Evolutionary conservation across 2,329 filamentous ascomycete species (phyloP), one percentile per base, ranked within the genome.

Genomic region (Chrysosporium queenslandicum): DNA sequence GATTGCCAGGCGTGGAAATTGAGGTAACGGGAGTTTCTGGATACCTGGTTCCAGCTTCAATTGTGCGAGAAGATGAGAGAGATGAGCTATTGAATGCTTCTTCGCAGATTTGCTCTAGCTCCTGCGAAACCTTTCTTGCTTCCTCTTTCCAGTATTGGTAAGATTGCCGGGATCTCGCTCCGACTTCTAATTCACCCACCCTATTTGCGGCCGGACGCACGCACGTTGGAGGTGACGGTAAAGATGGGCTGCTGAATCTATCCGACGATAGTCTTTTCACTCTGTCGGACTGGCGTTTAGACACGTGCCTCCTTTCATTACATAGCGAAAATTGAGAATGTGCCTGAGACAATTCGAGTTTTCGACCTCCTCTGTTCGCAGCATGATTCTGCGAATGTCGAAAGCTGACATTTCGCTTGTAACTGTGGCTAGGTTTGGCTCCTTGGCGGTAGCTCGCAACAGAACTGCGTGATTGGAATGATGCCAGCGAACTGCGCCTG

Each of bases 71-170:
- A 1, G 78, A 77, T 41, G 73, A 74, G 20, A 77, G 67, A 0
- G 76, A 83, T 51, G 72, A 77, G 59, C 85, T 82, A 63, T 87
- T 90, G 72, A 97, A 96, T 1, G 90, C 90, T 62, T 92, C 87
- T 63, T 97, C 90, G 63, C 90, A 94, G 54, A 92, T 87, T 67
- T 88, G 87, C 46, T 88, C 87, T 56, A 96, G 82, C 61, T 88
- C 88, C 60, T 80, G 81, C 60, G 88, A 94, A 53, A 94, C 85
- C 60, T 91, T 84, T 5, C 87, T 78, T 50, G 92, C 79, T 64
- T 95, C 90, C 54, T 89, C 87, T 59, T 80, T 83, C 68, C 81
- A 83, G 45, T 74, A 72, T 36, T 77, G 72, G 51, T 70, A 74
- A 1, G 72, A 60, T 4, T 66, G 63, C 2, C 64, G 62, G 14